Conservation (phyloP, 78 protist species). For the Isochrysis galbana region DNA sequence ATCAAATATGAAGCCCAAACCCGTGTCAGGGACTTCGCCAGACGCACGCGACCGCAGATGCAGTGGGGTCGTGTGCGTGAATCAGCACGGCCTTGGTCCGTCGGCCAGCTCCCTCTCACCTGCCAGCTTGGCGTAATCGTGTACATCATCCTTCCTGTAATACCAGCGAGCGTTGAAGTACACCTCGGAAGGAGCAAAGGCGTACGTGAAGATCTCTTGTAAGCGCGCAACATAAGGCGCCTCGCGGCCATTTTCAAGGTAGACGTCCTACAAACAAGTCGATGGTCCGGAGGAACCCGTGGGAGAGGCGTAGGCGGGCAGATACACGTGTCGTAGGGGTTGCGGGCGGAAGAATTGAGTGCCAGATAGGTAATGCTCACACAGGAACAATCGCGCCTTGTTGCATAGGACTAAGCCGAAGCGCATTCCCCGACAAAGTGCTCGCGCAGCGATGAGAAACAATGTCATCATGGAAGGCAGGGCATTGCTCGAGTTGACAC, state of each 20-base stretch:
- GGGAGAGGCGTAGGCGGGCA: neutral
- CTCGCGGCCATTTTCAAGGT: neutral
- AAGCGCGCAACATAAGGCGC: conserved; percentile 15
- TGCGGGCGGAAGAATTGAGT: neutral
- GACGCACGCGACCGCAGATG: too few relatives aligned
- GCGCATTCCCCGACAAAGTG: neutral
- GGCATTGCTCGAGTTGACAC: neutral
- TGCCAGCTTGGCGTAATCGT: neutral
- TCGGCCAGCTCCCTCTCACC: neutral
- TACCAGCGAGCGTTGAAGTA: conserved; percentile 29
- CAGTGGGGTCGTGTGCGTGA: too few relatives aligned
- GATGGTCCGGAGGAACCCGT: neutral
- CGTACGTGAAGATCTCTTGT: neutral
- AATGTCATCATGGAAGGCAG: neutral
- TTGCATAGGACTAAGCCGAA: too few relatives aligned
- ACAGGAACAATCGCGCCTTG: too few relatives aligned
- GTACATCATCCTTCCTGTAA: neutral
- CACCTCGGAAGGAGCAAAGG: neutral
- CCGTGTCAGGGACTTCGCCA: too few relatives aligned
- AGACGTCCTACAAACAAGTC: neutral
- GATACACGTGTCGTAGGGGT: neutral
- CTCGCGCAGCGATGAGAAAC: neutral
- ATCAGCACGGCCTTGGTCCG: too few relatives aligned
- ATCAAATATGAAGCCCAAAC: too few relatives aligned
- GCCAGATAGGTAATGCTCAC: too few relatives aligned